phyloP scores from a whole-genome alignment of 805 yeast genomes.

The Metschnikowia gelsemii region DNA sequence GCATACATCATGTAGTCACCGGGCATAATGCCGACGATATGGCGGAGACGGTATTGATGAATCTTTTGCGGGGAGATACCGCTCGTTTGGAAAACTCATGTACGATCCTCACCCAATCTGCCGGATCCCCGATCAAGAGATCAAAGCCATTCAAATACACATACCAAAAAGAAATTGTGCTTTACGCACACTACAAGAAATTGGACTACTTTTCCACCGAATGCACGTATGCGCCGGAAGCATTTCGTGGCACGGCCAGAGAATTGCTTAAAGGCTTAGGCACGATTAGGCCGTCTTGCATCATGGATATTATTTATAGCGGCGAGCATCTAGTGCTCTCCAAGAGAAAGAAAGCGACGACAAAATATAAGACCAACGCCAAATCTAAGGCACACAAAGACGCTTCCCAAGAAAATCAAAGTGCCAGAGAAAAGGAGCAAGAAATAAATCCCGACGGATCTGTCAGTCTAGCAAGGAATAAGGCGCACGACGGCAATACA shows the following conservation, averaged over 20 bases:
- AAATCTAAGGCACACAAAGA: slow-evolving; percentile 11
- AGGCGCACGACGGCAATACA: slow-evolving; percentile 55
- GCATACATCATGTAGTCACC: slow-evolving; percentile 87
- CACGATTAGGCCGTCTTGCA: slow-evolving; percentile 86
- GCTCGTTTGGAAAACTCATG: slow-evolving; percentile 89
- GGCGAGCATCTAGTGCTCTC: slow-evolving; percentile 82
- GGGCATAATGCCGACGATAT: slow-evolving; percentile 99
- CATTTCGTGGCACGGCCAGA: slow-evolving; percentile 96
- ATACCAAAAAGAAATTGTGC: slow-evolving; percentile 94
- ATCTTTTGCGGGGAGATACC: slow-evolving; percentile 90
- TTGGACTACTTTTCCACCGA: slow-evolving; percentile 96
- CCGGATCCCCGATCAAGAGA: slow-evolving; percentile 87
- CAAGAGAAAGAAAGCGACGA: slow-evolving; percentile 50
- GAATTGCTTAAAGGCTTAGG: slow-evolving; percentile 88
- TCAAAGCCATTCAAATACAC: slow-evolving; percentile 95
- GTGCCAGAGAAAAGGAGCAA: slow-evolving; percentile 32
- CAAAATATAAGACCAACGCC: slow-evolving; percentile 32
- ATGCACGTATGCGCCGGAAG: slow-evolving; percentile 98
- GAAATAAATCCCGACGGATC: slow-evolving; percentile 65
- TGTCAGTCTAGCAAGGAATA: slow-evolving; percentile 40
- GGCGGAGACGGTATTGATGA: slow-evolving; percentile 98
- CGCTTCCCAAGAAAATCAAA: neutral
- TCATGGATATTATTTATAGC: slow-evolving; percentile 88
- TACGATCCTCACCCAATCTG: slow-evolving; percentile 74
- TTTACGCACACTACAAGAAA: slow-evolving; percentile 94